Evolutionary conservation across 2,329 filamentous ascomycete species (phyloP).

Genomic region (Emericellopsis cladophorae): DNA sequence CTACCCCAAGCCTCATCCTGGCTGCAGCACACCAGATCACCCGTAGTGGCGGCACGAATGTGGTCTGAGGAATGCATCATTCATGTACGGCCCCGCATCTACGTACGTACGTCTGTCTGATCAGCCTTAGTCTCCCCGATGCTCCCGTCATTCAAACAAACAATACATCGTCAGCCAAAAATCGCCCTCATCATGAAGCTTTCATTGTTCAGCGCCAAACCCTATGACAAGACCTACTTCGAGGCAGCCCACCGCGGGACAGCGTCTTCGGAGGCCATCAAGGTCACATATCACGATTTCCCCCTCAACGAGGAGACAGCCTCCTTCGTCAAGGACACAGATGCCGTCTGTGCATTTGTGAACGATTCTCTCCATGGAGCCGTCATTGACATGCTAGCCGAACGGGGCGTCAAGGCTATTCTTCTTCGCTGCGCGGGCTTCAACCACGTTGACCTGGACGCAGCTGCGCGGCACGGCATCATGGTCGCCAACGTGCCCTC

Average conservation of each 20-base stretch:
- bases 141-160: no score
- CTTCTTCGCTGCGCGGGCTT: slow-evolving; percentile 56
- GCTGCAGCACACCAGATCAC: no score
- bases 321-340: slow-evolving; percentile 30
- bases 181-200: slow-evolving; percentile 32
- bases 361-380: slow-evolving; percentile 43
- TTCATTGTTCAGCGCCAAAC: slow-evolving; percentile 51
- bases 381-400: slow-evolving; percentile 37
- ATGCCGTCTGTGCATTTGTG: slow-evolving; percentile 56
- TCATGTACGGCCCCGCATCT: no score
- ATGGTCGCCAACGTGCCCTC: slow-evolving; percentile 55
- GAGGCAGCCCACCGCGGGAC: slow-evolving; percentile 23
- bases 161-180: no score
- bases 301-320: slow-evolving; percentile 42
- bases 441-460: slow-evolving; percentile 51
- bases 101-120: no score
- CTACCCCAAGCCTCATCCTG: no score
- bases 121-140: no score
- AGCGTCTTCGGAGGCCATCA: slow-evolving; percentile 20
- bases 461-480: slow-evolving; percentile 40
- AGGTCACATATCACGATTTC: slow-evolving; percentile 46
- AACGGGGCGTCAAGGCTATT: slow-evolving; percentile 40
- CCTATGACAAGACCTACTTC: slow-evolving; percentile 47
- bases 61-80: no score
- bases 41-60: no score